Percentiles rank a stretch among this genome's conserved stretches.
Conservation (phyloP, 768 basidiomycete species). For the Boletus coccyginus region DNA sequence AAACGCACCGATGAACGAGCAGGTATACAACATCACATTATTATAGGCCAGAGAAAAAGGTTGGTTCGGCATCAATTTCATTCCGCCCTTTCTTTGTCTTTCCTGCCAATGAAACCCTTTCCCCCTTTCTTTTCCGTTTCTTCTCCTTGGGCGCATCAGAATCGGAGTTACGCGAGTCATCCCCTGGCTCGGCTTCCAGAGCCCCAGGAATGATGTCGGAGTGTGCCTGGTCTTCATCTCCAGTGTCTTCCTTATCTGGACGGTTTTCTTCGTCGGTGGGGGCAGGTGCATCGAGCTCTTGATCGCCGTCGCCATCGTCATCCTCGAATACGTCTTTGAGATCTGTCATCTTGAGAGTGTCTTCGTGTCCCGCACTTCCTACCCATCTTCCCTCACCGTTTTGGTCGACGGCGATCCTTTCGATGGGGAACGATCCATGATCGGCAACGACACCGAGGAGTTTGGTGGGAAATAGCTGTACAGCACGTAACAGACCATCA, state of each 20-base stretch:
- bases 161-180: slow-evolving; percentile 26
- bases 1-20: background rate
- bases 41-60: slow-evolving; percentile 68
- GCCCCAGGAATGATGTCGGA: background rate
- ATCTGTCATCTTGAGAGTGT: slow-evolving; percentile 80
- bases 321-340: slow-evolving; percentile 68
- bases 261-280: slow-evolving; percentile 21
- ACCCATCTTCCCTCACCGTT: slow-evolving; percentile 72
- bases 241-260: slow-evolving; percentile 12
- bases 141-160: slow-evolving; percentile 35
- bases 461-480: slow-evolving; percentile 85
- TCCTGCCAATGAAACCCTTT: slow-evolving; percentile 45
- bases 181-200: slow-evolving; percentile 17
- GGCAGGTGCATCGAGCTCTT: slow-evolving; percentile 19
- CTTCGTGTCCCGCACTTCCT: slow-evolving; percentile 92
- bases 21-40: background rate
- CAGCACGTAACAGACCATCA: slow-evolving; percentile 85
- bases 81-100: slow-evolving; percentile 62
- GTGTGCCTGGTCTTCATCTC: slow-evolving; percentile 10
- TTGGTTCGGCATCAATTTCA: slow-evolving; percentile 51
- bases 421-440: slow-evolving; percentile 90
- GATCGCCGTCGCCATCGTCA: slow-evolving; percentile 27
- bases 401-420: slow-evolving; percentile 71
- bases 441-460: slow-evolving; percentile 87
- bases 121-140: slow-evolving; percentile 58